These are phyloP conservation scores for Rhamnella rubrinervis DNA, from an alignment of 331 rosid genomes.

Conservation along the genomic window DNA sequence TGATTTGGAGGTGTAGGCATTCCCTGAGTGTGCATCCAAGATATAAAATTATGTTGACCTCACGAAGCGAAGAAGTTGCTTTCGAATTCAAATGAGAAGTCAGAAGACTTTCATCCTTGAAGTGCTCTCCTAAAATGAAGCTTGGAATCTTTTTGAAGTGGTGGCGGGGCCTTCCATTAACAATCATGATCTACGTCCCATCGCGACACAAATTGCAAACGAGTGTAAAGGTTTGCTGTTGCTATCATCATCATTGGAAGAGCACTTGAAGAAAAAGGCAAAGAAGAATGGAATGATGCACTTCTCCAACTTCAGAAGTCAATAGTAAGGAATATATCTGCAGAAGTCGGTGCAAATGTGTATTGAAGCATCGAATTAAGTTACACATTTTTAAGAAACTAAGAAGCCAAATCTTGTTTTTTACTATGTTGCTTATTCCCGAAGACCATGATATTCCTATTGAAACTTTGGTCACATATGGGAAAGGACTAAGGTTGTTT, in stretches of 20 bases:
- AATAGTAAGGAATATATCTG: background rate
- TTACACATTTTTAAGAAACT: slow-evolving; percentile 21
- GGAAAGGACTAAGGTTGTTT: too few species aligned
- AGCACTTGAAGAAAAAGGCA: slow-evolving; percentile 27
- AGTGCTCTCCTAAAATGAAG: too few species aligned
- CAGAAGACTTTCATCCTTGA: too few species aligned
- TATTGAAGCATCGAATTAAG: slow-evolving; percentile 27
- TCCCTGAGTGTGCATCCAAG: too few species aligned
- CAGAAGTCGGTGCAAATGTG: background rate
- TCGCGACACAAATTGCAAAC: background rate
- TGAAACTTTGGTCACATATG: too few species aligned
- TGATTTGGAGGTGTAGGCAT: background rate
- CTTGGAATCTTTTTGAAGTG: too few species aligned
- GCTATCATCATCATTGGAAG: slow-evolving; percentile 34
- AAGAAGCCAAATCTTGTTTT: slow-evolving; percentile 31
- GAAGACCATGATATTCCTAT: background rate
- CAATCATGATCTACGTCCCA: too few species aligned
- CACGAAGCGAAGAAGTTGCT: too few species aligned
- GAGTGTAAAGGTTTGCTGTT: slow-evolving; percentile 33
- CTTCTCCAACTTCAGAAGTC: slow-evolving; percentile 10
- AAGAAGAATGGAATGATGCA: slow-evolving; percentile 35
- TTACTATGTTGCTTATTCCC: slow-evolving; percentile 28
- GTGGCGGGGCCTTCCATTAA: too few species aligned
- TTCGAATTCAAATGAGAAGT: too few species aligned
- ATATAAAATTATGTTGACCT: too few species aligned